Base-by-base conservation (phyloP, 352 stramenopile genomes). In the Pythium monospermum region DNA sequence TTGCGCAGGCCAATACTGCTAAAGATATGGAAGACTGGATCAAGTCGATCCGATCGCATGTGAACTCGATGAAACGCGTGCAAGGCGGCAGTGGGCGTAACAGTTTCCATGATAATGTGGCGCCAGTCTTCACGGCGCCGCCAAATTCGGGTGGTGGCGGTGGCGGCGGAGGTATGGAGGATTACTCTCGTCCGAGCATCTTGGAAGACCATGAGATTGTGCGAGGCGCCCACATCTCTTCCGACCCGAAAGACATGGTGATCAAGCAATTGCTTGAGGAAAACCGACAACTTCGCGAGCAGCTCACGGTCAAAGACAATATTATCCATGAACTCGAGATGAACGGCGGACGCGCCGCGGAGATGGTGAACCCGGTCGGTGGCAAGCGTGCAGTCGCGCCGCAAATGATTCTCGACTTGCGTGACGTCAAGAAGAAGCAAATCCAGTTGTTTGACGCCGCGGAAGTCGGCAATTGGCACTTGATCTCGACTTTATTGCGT, bases 361-460 rank as follows among this genome's bases (percentile, higher is more conserved):
- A 58, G 43, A 22, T 27, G 53, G 39, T 15, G 54, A 63, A n/a
- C 63, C 60, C 6, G 52, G 56, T 5, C 33, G 40, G 6, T 23
- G 53, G 33, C 3, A 85, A 85, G 55, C 63, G 76, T 11, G 66
- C 75, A 1, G 74, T 75, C 3, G 81, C 79, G 13, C 83, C 81
- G 6, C 76, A 89, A 57, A 83, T 88, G 71, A 94, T 89, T 49
- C 53, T 94, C 40, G 83, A 94, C 47, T 41, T 94, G 50, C 67
- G 83, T 49, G 80, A 94, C 38, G 74, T 94, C 5, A 90, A 90
- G 64, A 90, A 94, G 66, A 94, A 94, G 68, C 83, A 94, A 49
- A 89, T 94, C 49, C 83, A 94, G 58, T 64, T 94, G 16, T 94
- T 91, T 38, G 83, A 94, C 55, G 83, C 83, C 0, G 83, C 81